Evolutionary conservation across 129 eudicot species (phyloP), one percentile per base, ranked within the genome.

Genomic region (Arctium lappa): DNA sequence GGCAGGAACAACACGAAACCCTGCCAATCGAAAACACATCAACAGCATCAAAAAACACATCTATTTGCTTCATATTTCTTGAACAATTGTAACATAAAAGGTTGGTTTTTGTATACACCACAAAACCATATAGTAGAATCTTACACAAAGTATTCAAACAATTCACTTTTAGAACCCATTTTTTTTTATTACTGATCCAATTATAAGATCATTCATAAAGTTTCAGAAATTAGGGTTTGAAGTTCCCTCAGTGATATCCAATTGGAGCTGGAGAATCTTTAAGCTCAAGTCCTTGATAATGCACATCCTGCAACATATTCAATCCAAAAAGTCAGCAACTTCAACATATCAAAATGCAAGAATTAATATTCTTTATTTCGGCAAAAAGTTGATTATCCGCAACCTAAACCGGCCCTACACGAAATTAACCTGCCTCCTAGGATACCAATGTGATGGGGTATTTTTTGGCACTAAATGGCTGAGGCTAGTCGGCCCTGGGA

Each of bases 241-340:
- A 82, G 31, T 74, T 39, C 13, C 74, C 72, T 86, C 83, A 96
- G 82, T 96, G 99, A 85, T 96, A 96, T 44, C 99, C 99, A 33
- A 95, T 15, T 1, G 99, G 99, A 12, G 99, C 98, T 12, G 98
- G 95, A 3, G 92, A 81, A 69, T 93, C 95, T 84, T 93, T 95
- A 80, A 95, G 92, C 84, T 93, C 94, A 8, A 70, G 97, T 62
- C 98, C 98, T 80, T 93, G 94, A 70, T 84, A 91, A 74, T 95
- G 94, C 48, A 95, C 88, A 79, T 95, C 99, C 99, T 95, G 98
- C 89, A 92, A 77, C 73, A 46, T 82, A 74, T 29, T 34, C 39
- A 38, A 69, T 33, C 39, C 76, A 76, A 32, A 70, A 44, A 11
- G 13, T 65, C 68, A 46, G 11, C 34, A 56, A 48, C 30, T 18